Percentiles rank a stretch among this genome's conserved stretches.
Conservation (phyloP, 2,329 filamentous ascomycete genomes). For the Paramyrothecium roridum region DNA sequence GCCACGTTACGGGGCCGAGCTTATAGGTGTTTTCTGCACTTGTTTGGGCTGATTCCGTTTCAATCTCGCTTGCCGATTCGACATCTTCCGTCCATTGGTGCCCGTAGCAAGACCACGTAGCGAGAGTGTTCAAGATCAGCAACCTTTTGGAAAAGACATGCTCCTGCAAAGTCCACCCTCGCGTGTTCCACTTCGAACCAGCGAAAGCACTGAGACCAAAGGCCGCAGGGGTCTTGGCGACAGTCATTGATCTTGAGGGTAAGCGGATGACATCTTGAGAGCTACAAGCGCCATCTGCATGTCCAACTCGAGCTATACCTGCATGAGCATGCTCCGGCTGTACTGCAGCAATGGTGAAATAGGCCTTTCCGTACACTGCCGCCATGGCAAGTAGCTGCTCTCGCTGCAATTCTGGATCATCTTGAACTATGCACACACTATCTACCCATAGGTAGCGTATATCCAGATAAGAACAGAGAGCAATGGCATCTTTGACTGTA, state of each 20-base stretch:
- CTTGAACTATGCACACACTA: slow-evolving; percentile 7
- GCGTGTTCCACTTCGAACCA: neutral
- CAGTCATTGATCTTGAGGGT: too few species aligned
- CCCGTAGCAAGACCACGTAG: slow-evolving; percentile 4
- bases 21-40: neutral
- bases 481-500: slow-evolving; percentile 6
- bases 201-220: neutral
- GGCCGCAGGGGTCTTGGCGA: too few species aligned
- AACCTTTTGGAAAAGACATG: slow-evolving; percentile 5
- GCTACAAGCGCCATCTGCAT: too few species aligned
- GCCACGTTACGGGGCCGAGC: slow-evolving; percentile 2
- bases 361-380: slow-evolving; percentile 3
- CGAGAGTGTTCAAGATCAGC: slow-evolving; percentile 1
- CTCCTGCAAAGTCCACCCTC: slow-evolving; percentile 8
- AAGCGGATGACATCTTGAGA: too few species aligned
- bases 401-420: slow-evolving; percentile 3
- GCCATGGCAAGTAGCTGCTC: slow-evolving; percentile 7
- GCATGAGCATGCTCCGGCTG: too few species aligned
- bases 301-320: too few species aligned
- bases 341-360: slow-evolving; percentile 3
- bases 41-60: neutral
- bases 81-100: slow-evolving; percentile 6
- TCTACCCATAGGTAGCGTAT: slow-evolving; percentile 10
- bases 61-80: slow-evolving; percentile 2
- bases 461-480: slow-evolving; percentile 3